Percentiles rank a stretch among this genome's conserved stretches.
Conservation (phyloP, 371 early-diverging fungal species). For the Actinomucor elegans region DNA sequence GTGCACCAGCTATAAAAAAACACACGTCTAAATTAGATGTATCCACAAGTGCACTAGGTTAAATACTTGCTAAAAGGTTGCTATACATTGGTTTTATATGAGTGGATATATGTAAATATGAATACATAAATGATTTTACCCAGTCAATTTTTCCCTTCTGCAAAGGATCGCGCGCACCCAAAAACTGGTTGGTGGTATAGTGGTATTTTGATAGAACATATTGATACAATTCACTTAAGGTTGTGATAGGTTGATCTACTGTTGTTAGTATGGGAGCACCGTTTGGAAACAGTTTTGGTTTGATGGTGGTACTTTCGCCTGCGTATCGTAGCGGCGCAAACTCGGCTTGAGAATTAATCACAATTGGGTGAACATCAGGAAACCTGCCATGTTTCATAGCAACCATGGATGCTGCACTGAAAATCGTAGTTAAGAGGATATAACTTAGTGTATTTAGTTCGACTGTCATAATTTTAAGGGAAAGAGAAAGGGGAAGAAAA, state of each 20-base stretch:
- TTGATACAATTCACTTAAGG: constrained; percentile 40
- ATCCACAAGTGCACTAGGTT: too few relatives aligned
- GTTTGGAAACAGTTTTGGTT: constrained; percentile 55
- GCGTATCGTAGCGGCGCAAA: constrained; percentile 46
- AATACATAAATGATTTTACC: too few relatives aligned
- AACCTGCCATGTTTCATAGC: constrained; percentile 41
- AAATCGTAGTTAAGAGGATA: constrained; percentile 11
- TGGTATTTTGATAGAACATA: constrained; percentile 11
- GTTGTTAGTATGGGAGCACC: constrained; percentile 28
- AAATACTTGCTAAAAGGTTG: not conserved
- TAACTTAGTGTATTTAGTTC: constrained; percentile 20
- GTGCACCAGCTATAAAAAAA: constrained; percentile 1
- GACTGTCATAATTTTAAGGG: constrained; percentile 1
- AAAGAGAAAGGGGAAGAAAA: not conserved
- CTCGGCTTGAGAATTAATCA: constrained; percentile 59
- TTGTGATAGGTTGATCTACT: constrained; percentile 22
- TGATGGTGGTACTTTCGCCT: constrained; percentile 60
- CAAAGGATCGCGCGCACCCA: not conserved
- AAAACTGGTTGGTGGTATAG: constrained; percentile 13
- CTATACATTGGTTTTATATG: too few relatives aligned
- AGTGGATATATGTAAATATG: too few relatives aligned
- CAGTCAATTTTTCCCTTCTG: not conserved
- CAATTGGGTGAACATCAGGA: constrained; percentile 70
- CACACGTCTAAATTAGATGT: too few relatives aligned
- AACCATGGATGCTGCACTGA: constrained; percentile 16